phyloP scores from a whole-genome alignment of 192 early-diverging fungal species.

The Rhizophagus sp. region DNA sequence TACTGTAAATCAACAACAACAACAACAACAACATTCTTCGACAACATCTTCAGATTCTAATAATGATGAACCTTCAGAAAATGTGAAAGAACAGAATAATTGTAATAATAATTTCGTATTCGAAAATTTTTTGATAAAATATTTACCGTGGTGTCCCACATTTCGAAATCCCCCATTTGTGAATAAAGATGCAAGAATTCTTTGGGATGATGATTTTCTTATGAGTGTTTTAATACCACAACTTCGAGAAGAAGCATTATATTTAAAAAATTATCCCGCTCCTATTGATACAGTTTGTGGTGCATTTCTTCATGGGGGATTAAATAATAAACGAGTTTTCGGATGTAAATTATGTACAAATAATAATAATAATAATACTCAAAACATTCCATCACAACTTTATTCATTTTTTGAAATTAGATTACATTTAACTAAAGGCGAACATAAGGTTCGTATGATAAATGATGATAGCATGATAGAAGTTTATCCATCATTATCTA shows the following conservation, averaged over 20 bases:
- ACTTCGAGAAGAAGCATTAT: not conserved
- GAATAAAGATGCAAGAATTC: slow-evolving; percentile 8
- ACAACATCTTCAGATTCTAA: too few species aligned
- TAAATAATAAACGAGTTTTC: not conserved
- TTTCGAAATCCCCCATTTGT: slow-evolving; percentile 7
- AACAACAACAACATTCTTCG: too few species aligned
- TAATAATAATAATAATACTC: not conserved
- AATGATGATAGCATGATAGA: not conserved
- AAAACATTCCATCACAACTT: not conserved
- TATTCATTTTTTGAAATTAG: slow-evolving; percentile 23
- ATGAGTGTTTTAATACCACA: not conserved
- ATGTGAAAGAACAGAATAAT: too few species aligned
- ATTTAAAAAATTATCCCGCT: slow-evolving; percentile 4
- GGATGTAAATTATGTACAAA: not conserved
- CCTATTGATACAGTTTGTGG: not conserved
- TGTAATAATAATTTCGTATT: not conserved
- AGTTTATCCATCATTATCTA: not conserved
- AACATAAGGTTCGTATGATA: slow-evolving; percentile 2
- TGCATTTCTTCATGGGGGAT: not conserved
- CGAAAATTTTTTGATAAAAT: slow-evolving; percentile 13
- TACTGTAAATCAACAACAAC: not conserved
- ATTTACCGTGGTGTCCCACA: slow-evolving; percentile 2
- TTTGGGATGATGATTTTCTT: slow-evolving; percentile 27
- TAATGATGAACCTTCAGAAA: too few species aligned
- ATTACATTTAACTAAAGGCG: slow-evolving; percentile 5